Evolutionary conservation across 139 green algal species (phyloP).

Genomic region (Picochlorum sp.): DNA sequence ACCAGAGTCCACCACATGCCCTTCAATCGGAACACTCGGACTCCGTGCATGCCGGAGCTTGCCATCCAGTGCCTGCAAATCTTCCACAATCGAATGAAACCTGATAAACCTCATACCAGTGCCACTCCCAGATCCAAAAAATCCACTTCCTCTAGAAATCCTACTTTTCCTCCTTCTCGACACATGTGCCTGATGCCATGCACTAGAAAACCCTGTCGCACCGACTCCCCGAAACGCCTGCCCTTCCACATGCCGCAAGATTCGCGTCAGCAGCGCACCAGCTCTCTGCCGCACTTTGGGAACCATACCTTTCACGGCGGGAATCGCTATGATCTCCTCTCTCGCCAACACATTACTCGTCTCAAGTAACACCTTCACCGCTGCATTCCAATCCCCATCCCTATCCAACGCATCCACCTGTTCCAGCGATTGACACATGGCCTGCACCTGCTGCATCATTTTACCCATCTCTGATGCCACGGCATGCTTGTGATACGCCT

Average conservation of each 20-base stretch:
- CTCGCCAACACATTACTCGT: constrained; percentile 6
- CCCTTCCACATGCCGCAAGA: constrained; percentile 30
- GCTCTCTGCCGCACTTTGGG: constrained; percentile 20
- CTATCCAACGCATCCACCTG: constrained; percentile 26
- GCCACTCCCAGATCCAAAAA: too few species aligned
- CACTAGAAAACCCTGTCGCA: background rate
- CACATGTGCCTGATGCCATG: background rate
- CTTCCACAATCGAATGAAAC: too few species aligned
- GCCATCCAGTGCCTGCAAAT: too few species aligned
- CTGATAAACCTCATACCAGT: too few species aligned
- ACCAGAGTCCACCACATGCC: background rate
- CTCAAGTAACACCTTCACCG: constrained; percentile 28
- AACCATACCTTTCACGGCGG: constrained; percentile 45
- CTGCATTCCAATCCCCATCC: constrained; percentile 36
- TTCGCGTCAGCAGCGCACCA: background rate
- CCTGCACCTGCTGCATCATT: constrained; percentile 61
- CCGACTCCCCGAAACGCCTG: background rate
- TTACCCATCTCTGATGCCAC: constrained; percentile 40
- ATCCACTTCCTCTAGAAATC: too few species aligned
- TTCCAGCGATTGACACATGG: constrained; percentile 1
- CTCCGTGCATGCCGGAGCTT: background rate
- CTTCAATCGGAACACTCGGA: background rate
- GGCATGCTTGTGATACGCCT: constrained; percentile 57
- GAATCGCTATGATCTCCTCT: constrained; percentile 48
- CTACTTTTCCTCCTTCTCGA: too few species aligned